Percentiles rank a stretch among this genome's conserved stretches.
phyloP scores from a whole-genome alignment of 2,329 filamentous ascomycete genomes.

The Zalaria obscura region DNA sequence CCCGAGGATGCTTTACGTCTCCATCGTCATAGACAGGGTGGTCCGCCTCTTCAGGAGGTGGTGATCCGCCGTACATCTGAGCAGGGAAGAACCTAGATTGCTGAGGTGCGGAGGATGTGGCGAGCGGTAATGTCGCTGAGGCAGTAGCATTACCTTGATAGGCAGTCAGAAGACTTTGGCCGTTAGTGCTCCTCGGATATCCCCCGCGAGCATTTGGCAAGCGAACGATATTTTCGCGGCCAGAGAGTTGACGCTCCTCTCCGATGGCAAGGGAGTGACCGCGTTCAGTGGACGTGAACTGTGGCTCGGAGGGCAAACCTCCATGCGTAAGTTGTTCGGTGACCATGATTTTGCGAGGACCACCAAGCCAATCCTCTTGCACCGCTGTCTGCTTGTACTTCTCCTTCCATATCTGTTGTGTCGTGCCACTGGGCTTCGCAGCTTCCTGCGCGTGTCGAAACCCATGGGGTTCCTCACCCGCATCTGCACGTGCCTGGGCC shows the following conservation, averaged over 20 bases:
- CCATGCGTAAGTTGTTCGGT: constrained; percentile 16
- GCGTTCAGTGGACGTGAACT: not conserved
- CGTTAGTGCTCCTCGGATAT: not conserved
- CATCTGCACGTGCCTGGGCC: constrained; percentile 4
- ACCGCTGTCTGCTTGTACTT: constrained; percentile 20
- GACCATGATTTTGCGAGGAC: constrained; percentile 12
- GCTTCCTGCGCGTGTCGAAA: not conserved
- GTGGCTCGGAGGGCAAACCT: not conserved
- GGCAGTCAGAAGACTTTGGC: constrained; percentile 5
- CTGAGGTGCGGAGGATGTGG: constrained; percentile 4
- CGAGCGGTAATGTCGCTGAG: constrained; percentile 1
- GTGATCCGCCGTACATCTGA: constrained; percentile 34
- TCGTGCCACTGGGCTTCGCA: not conserved
- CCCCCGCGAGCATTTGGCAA: constrained; percentile 11
- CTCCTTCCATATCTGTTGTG: constrained; percentile 11
- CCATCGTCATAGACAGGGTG: constrained; percentile 58
- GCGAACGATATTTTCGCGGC: constrained; percentile 16
- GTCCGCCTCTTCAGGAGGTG: constrained; percentile 57
- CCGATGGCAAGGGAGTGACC: constrained; percentile 10
- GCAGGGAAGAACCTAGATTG: constrained; percentile 25
- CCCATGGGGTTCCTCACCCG: not conserved
- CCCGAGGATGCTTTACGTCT: constrained; percentile 49
- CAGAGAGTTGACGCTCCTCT: constrained; percentile 8
- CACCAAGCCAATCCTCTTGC: constrained; percentile 13
- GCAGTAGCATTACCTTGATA: constrained; percentile 9